Evolutionary conservation across 2,329 filamentous ascomycete species (phyloP).

Genomic region (Paecilomyces sp.): DNA sequence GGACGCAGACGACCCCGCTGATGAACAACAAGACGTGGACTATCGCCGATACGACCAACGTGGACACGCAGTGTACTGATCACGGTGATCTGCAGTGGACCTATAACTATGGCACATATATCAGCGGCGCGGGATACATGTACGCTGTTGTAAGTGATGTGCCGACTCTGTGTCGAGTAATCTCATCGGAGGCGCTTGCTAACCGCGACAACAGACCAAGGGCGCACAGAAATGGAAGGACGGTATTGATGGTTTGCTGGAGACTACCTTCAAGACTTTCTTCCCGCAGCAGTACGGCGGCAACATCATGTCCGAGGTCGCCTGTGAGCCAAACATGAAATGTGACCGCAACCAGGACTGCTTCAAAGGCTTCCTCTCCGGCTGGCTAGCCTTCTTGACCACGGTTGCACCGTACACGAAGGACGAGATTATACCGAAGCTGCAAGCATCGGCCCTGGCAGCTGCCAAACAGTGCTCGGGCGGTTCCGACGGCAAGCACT

Average conservation of each 20-base stretch:
- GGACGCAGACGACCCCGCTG: conserved; percentile 47
- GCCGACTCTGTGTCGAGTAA: not conserved
- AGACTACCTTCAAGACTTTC: conserved; percentile 43
- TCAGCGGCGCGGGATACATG: conserved; percentile 52
- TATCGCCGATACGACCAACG: conserved; percentile 50
- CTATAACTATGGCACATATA: conserved; percentile 51
- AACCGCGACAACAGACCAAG: conserved; percentile 24
- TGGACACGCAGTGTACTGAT: conserved; percentile 42
- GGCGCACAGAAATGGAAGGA: conserved; percentile 48
- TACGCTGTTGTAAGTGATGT: conserved; percentile 43
- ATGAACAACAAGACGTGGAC: conserved; percentile 45
- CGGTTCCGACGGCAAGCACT: conserved; percentile 49
- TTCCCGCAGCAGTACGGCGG: conserved; percentile 42
- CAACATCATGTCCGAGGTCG: conserved; percentile 57
- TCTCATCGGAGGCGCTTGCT: not conserved
- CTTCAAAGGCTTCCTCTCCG: conserved; percentile 66
- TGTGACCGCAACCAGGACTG: conserved; percentile 68
- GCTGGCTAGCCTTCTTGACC: conserved; percentile 58
- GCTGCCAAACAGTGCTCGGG: conserved; percentile 60
- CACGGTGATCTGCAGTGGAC: conserved; percentile 50
- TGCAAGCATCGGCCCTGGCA: conserved; percentile 52
- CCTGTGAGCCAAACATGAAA: conserved; percentile 55
- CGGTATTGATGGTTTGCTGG: conserved; percentile 51
- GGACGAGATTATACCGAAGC: conserved; percentile 49
- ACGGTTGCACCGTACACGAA: conserved; percentile 55